Percentiles rank a stretch among this genome's conserved stretches.
phyloP scores from a whole-genome alignment of 441 rosid species.

The Erysimum pusillum region DNA sequence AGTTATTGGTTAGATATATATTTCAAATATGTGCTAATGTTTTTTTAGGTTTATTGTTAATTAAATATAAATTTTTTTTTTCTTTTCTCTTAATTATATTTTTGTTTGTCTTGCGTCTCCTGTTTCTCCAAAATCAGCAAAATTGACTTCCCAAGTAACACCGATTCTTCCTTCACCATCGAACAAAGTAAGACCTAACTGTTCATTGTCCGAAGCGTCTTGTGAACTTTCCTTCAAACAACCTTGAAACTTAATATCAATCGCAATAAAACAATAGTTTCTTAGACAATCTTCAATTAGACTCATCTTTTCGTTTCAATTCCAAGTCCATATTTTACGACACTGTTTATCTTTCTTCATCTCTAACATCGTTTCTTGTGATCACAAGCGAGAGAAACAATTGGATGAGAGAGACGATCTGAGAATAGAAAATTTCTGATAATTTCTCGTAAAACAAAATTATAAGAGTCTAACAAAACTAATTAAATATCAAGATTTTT shows the following conservation, averaged over 20 bases:
- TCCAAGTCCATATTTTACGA: background rate
- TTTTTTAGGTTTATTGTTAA: too few relatives aligned
- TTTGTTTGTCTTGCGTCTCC: background rate
- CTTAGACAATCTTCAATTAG: background rate
- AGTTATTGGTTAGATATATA: too few relatives aligned
- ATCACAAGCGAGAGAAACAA: background rate
- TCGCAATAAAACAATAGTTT: background rate
- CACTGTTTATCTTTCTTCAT: background rate
- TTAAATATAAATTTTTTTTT: too few relatives aligned
- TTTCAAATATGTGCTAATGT: too few relatives aligned
- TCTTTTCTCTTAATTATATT: too few relatives aligned
- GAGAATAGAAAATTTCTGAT: background rate
- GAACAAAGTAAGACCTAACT: conserved; percentile 32
- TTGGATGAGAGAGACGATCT: background rate
- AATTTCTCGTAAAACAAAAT: too few relatives aligned
- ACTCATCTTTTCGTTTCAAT: background rate
- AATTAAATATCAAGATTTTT: too few relatives aligned
- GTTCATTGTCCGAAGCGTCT: background rate
- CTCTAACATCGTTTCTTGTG: background rate
- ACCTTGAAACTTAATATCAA: conserved; percentile 30
- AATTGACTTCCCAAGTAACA: conserved; percentile 16
- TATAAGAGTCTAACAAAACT: too few relatives aligned
- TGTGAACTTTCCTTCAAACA: background rate
- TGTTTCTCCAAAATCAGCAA: background rate
- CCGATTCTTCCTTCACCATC: background rate